Evolutionary conservation across 768 basidiomycete species (phyloP), one percentile per base, ranked within the genome.

Genomic region (Naganishia kalamii): DNA sequence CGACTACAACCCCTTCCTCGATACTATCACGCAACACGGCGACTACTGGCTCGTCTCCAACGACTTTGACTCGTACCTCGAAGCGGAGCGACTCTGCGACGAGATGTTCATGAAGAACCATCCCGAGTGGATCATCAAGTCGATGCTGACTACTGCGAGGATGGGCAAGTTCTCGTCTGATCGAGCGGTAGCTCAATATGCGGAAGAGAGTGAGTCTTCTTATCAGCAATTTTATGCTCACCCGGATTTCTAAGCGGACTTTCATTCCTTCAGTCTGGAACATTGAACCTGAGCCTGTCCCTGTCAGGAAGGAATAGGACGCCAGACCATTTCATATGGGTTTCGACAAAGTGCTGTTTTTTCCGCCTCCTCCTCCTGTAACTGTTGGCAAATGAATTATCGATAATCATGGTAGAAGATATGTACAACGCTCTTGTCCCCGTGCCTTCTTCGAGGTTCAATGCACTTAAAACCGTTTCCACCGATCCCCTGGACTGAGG

Each of bases 121-220:
- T 65, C 84, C 85, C 0, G 87, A 88, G 69, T 98, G 96, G 96
- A 84, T 86, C 77, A 89, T 90, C 81, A 96, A 93, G 81, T 88
- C 86, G 19, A 91, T 92, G 76, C 79, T 82, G 48, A 92, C 90
- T 15, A 86, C 60, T 17, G 62, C 66, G 1, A 70, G 87, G 85
- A 97, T 96, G 92, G 92, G 92, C 77, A 93, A 92, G 74, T 97
- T 97, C 82, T 92, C 90, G 77, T 90, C 89, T 35, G 94, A 98
- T 76, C 84, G 93, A 60, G 89, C 91, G 3, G 93, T 96, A 73
- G 85, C 86, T 70, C 88, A 92, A 75, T 94, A 94, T 71, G 92
- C 91, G 1, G 91, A 94, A 72, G 76, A 74, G 62, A 57, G 68
- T 72, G 33, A 72, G 72, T 65, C 30, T 21, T 5, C 5, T 19